Evolutionary conservation across 2,329 filamentous ascomycete species (phyloP).

Genomic region (Fusarium sp.): DNA sequence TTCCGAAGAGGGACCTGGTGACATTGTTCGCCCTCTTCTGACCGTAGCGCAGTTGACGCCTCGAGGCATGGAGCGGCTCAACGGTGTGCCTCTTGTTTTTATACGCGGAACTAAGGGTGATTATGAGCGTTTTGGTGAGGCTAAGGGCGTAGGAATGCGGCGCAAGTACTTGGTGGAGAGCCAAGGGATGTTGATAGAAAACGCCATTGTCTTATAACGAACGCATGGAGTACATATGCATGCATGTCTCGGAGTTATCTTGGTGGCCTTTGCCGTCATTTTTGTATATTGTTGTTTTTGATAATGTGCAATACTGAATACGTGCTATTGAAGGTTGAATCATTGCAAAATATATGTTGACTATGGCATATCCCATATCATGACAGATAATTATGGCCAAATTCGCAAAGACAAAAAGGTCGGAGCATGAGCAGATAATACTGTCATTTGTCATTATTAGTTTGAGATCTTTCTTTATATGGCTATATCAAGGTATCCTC

Average conservation of each 20-base stretch:
- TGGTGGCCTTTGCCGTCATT: slow-evolving; percentile 11
- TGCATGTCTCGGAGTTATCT: slow-evolving; percentile 40
- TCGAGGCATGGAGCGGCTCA: slow-evolving; percentile 73
- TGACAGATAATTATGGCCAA: neutral
- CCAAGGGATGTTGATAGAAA: slow-evolving; percentile 81
- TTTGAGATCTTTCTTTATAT: slow-evolving; percentile 40
- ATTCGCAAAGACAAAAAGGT: neutral
- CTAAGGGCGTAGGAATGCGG: slow-evolving; percentile 78
- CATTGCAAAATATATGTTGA: neutral
- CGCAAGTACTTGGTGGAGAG: slow-evolving; percentile 84
- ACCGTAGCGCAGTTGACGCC: slow-evolving; percentile 79
- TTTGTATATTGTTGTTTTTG: slow-evolving; percentile 1
- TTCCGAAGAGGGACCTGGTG: slow-evolving; percentile 41
- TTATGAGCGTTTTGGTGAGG: slow-evolving; percentile 70
- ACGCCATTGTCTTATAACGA: slow-evolving; percentile 73
- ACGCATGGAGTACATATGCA: slow-evolving; percentile 26
- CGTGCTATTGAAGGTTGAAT: neutral
- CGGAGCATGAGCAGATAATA: neutral
- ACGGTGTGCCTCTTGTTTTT: slow-evolving; percentile 86
- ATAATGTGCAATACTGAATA: neutral
- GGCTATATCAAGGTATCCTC: slow-evolving; percentile 41
- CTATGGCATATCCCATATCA: neutral
- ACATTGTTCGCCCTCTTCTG: slow-evolving; percentile 71
- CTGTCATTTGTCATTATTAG: slow-evolving; percentile 32
- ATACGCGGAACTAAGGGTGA: slow-evolving; percentile 73